These are phyloP conservation scores for Phytophthora hybrid DNA, from an alignment of 352 stramenopile genomes.

Conservation along the genomic window DNA sequence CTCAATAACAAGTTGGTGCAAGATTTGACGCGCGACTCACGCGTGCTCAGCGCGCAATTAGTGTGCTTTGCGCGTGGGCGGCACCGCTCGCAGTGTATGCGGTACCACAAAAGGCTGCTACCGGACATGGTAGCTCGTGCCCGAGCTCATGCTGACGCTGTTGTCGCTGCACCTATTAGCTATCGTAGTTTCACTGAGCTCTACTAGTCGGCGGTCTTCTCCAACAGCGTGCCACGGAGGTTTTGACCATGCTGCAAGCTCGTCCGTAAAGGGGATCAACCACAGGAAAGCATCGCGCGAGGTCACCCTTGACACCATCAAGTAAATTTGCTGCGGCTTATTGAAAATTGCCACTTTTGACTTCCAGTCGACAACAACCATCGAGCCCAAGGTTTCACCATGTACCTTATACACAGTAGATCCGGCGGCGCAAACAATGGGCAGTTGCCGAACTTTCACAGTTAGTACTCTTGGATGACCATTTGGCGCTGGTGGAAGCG, in stretches of 20 bases:
- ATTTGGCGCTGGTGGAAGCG: neutral
- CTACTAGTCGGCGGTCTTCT: neutral
- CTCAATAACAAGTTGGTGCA: slow-evolving; percentile 38
- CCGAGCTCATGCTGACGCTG: too few relatives aligned
- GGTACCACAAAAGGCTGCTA: slow-evolving; percentile 60
- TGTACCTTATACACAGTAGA: slow-evolving; percentile 11
- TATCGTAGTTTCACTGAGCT: neutral
- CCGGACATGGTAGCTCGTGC: too few relatives aligned
- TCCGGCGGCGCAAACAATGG: neutral
- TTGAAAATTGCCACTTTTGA: neutral
- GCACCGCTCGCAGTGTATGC: slow-evolving; percentile 61
- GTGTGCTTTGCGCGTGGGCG: slow-evolving; percentile 52
- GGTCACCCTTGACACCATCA: slow-evolving; percentile 5
- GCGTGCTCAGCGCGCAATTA: slow-evolving; percentile 59
- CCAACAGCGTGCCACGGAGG: neutral
- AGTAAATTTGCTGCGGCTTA: slow-evolving; percentile 1
- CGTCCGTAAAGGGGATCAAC: neutral
- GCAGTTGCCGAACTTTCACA: neutral
- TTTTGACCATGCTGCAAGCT: neutral
- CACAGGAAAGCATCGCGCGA: neutral
- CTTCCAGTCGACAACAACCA: slow-evolving; percentile 7
- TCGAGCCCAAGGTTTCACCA: neutral
- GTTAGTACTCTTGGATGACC: neutral
- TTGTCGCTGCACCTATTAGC: neutral
- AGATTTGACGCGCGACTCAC: slow-evolving; percentile 73